phyloP scores from a whole-genome alignment of 805 yeast species.

The Candida verbasci region DNA sequence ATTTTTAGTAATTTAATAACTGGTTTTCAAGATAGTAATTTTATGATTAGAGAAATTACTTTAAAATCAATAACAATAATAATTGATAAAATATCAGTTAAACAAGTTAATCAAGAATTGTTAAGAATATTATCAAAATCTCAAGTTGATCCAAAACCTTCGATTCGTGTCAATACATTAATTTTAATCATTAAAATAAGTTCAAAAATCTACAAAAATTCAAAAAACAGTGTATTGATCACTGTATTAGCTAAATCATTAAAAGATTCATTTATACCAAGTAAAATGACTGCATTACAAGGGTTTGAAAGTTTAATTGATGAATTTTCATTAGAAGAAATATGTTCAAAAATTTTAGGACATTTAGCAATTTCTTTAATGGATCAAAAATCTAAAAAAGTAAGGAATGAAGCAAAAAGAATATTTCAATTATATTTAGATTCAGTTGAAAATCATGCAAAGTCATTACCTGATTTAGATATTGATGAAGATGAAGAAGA shows the following conservation, averaged over 20 bases:
- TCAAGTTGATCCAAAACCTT: constrained; percentile 72
- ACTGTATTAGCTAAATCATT: constrained; percentile 85
- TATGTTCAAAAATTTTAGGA: constrained; percentile 76
- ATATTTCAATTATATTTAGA: constrained; percentile 57
- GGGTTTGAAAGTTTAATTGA: constrained; percentile 66
- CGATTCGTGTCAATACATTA: constrained; percentile 74
- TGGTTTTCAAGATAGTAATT: constrained; percentile 84
- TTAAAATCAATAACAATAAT: constrained; percentile 61
- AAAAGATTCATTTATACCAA: constrained; percentile 71
- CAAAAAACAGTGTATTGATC: constrained; percentile 70
- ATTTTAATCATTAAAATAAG: constrained; percentile 67
- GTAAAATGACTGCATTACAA: constrained; percentile 69
- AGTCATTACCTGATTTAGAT: constrained; percentile 27
- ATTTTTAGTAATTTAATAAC: constrained; percentile 66
- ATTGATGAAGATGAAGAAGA: constrained; percentile 36
- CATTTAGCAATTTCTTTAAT: constrained; percentile 80
- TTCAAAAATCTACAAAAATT: constrained; percentile 44
- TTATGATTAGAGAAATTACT: constrained; percentile 76
- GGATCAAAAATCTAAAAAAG: constrained; percentile 61
- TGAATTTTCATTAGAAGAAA: constrained; percentile 66
- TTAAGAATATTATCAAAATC: constrained; percentile 76
- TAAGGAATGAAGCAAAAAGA: constrained; percentile 66
- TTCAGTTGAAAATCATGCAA: constrained; percentile 36
- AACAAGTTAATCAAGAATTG: constrained; percentile 84
- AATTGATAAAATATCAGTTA: constrained; percentile 61